A percentile compares a stretch with the other conserved stretches of the same genome.
Conservation (phyloP, 78 protist genomes). For the Guillardia theta region DNA sequence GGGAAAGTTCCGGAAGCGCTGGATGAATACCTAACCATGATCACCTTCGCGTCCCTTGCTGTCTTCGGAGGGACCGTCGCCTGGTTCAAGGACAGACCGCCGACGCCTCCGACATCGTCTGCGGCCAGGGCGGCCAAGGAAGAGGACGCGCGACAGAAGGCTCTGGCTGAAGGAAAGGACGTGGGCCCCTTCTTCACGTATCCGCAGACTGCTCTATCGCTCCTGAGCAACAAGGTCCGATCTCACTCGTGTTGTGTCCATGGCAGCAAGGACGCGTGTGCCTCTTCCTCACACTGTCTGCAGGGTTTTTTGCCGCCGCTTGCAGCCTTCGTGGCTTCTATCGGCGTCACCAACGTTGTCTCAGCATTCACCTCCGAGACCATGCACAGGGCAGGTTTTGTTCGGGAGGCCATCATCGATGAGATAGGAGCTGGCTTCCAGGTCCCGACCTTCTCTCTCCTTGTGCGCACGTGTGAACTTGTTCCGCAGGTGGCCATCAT, state of each 20-base stretch:
- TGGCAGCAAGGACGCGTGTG: too few species aligned
- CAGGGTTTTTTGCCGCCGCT: too few species aligned
- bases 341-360: neutral
- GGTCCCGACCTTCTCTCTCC: neutral
- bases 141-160: too few species aligned
- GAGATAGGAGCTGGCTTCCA: conserved; percentile 40
- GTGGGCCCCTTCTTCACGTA: too few species aligned
- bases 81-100: neutral
- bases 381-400: neutral
- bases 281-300: too few species aligned
- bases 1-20: neutral
- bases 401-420: too few species aligned
- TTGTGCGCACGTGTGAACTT: neutral
- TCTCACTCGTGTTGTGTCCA: too few species aligned
- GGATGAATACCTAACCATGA: neutral
- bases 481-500: neutral
- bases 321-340: neutral
- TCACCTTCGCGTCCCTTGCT: neutral
- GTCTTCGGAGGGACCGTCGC: neutral
- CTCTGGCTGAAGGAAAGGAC: too few species aligned
- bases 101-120: neutral
- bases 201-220: too few species aligned
- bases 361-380: conserved; percentile 16
- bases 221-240: too few species aligned
- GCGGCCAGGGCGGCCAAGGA: too few species aligned